Evolutionary conservation across 495 filamentous ascomycete species (phyloP), one percentile per base, ranked within the genome.

Genomic region (Rostrohypoxylon terebratum): DNA sequence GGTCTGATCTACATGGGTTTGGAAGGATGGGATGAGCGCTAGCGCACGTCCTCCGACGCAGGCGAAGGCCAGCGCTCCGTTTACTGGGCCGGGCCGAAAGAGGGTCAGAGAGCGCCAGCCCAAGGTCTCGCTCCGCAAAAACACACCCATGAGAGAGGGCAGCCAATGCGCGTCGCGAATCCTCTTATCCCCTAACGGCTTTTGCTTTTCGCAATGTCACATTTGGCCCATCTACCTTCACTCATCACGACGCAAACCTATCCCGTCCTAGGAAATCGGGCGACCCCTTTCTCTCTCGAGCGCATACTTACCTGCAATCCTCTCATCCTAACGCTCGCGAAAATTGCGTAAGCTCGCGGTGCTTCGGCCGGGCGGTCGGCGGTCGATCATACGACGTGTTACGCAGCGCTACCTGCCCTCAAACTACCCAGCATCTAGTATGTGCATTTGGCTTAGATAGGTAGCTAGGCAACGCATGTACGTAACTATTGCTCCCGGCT

Each of bases 1-100:
- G 70, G 70, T 68, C 69, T 64, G 70, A 68, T 73, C 64, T 64
- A 60, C 70, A 68, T 68, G 54, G 59, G 28, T 48, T 48, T 9
- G 2, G 16, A 48, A 9, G 45, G 45, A 23, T 48, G 47, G 50
- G 50, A 64, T 73, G 55, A 69, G 60, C 65, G 48, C 65, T 68
- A 68, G 40, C 40, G 65, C 65, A 68, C 42, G 65, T 48, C 33
- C 51, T 72, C 57, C 63, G 69, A 72, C 63, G 58, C 63, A 67
- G 63, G 69, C 69, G 69, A 72, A 16, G 51, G 63, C 34, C 40
- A 44, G 40, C 36, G 40, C 59, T 62, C 51, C 57, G 40, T 57
- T 42, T 14, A 45, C 57, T 57, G 51, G 58, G 51, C 47, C 59
- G 63, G 59, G 20, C 69, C 58, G 69, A 58, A 53, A 42, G 11